These are phyloP conservation scores for Paecilomyces niveus DNA, from an alignment of 2,329 filamentous ascomycete genomes.

Conservation along the genomic window DNA sequence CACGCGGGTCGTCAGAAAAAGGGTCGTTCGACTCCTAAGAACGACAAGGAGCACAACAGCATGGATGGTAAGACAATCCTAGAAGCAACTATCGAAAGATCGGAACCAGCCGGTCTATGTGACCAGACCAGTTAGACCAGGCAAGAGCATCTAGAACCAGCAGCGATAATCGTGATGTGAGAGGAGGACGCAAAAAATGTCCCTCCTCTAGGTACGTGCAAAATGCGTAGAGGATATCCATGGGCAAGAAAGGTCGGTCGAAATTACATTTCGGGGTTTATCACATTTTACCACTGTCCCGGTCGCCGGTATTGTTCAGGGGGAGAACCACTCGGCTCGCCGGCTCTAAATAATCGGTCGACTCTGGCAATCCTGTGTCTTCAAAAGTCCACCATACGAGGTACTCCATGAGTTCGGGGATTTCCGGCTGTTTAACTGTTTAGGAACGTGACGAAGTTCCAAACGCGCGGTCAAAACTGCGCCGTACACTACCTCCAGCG, in stretches of 20 bases:
- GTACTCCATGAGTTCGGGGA: not conserved
- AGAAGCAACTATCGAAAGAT: no score
- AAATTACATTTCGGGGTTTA: not conserved
- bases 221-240: not conserved
- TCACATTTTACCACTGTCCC: not conserved
- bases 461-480: slow-evolving; percentile 25
- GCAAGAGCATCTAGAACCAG: no score
- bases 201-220: not conserved
- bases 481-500: no score
- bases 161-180: no score
- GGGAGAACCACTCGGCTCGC: not conserved
- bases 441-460: not conserved
- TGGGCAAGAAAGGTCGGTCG: not conserved
- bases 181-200: no score
- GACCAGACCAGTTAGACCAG: no score
- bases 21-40: no score
- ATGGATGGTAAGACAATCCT: no score
- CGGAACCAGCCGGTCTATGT: no score
- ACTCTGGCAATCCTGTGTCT: not conserved
- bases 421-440: not conserved
- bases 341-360: not conserved
- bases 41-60: no score
- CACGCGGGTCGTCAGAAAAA: not conserved
- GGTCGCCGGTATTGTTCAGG: not conserved
- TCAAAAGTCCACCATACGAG: not conserved